phyloP scores from a whole-genome alignment of 345 rosid species.

The Lumnitzera littorea region DNA sequence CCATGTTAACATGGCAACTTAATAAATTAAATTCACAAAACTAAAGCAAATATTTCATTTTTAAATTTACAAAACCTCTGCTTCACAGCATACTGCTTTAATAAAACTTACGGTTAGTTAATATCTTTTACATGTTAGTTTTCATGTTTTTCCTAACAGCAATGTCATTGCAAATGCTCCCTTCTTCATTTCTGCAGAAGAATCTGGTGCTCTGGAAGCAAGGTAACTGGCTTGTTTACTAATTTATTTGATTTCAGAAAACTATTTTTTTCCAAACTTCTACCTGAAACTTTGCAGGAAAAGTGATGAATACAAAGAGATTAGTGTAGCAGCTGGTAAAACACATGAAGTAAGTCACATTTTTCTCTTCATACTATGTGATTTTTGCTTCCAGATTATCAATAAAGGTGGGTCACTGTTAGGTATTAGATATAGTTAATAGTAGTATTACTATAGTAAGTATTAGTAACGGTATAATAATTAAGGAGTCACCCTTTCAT shows the following conservation, averaged over 20 bases:
- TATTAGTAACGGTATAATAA: too few relatives aligned
- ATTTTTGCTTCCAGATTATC: not conserved
- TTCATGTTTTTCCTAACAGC: slow-evolving; percentile 30
- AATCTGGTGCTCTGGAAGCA: slow-evolving; percentile 55
- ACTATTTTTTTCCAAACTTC: not conserved
- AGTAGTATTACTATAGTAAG: too few relatives aligned
- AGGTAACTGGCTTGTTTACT: slow-evolving; percentile 26
- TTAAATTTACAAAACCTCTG: too few relatives aligned
- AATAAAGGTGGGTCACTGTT: too few relatives aligned
- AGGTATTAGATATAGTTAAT: too few relatives aligned
- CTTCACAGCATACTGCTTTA: not conserved
- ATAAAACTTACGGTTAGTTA: not conserved
- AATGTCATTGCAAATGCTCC: slow-evolving; percentile 90
- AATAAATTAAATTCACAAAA: too few relatives aligned
- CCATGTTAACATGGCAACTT: too few relatives aligned
- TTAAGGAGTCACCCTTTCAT: too few relatives aligned
- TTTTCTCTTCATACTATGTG: slow-evolving; percentile 1
- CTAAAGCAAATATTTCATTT: too few relatives aligned
- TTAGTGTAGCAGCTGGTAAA: slow-evolving; percentile 71
- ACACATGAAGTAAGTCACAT: slow-evolving; percentile 56
- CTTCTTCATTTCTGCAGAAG: slow-evolving; percentile 85
- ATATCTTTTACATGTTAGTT: not conserved
- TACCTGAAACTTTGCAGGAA: slow-evolving; percentile 29
- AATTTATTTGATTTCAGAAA: not conserved
- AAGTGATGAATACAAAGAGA: slow-evolving; percentile 82